phyloP scores from a whole-genome alignment of 768 basidiomycete species.

The Xerocomellus chrysenteron region DNA sequence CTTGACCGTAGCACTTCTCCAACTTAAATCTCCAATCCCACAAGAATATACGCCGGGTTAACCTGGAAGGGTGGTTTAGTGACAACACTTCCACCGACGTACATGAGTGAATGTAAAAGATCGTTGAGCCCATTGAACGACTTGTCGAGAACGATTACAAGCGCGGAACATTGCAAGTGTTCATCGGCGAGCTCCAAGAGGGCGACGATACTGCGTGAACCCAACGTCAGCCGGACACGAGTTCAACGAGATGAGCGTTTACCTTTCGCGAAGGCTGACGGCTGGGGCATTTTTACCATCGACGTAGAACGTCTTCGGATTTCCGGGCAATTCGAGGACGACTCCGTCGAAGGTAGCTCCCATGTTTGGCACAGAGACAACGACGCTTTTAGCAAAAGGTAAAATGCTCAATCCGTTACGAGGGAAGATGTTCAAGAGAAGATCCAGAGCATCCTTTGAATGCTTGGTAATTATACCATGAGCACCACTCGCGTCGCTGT shows the following conservation, averaged over 20 bases:
- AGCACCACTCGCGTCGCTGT: conserved; percentile 44
- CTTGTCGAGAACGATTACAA: conserved; percentile 79
- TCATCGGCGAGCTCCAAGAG: conserved; percentile 88
- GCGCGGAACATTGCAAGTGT: conserved; percentile 69
- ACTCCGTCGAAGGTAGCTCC: conserved; percentile 74
- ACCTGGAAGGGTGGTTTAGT: conserved; percentile 77
- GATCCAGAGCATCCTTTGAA: conserved; percentile 66
- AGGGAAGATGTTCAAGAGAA: conserved; percentile 79
- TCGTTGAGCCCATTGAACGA: conserved; percentile 67
- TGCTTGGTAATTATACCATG: conserved; percentile 45
- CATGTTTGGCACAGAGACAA: conserved; percentile 66
- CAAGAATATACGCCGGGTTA: conserved; percentile 75
- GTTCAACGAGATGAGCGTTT: conserved; percentile 13
- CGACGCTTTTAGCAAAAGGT: conserved; percentile 72
- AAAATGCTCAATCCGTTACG: conserved; percentile 64
- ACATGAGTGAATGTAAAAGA: conserved; percentile 87
- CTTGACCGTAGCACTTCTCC: conserved; percentile 17
- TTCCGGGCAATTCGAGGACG: conserved; percentile 69
- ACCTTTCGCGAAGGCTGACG: conserved; percentile 85
- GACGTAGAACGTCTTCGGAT: conserved; percentile 77
- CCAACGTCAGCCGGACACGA: conserved; percentile 1
- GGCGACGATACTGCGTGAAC: conserved; percentile 67
- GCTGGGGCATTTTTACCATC: conserved; percentile 79
- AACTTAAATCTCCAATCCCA: conserved; percentile 76
- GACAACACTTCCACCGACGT: conserved; percentile 84